Percentiles rank a stretch among this genome's conserved stretches.
phyloP scores from a whole-genome alignment of 352 stramenopile species.

The Phytophthora kernoviae region DNA sequence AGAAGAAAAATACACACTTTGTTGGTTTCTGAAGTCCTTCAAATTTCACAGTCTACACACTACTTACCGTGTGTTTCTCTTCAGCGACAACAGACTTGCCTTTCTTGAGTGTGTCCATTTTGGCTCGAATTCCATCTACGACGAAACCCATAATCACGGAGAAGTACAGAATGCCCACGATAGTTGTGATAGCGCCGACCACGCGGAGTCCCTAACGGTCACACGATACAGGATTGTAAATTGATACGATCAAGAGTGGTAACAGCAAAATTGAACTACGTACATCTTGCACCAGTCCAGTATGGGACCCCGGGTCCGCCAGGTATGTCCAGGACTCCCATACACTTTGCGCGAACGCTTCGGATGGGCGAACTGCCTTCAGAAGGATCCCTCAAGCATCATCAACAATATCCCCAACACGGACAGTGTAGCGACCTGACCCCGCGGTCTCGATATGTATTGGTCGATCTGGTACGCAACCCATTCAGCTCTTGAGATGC shows the following conservation, averaged over 20 bases:
- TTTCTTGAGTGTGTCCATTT: slow-evolving; percentile 90
- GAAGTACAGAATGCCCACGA: slow-evolving; percentile 86
- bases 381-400: slow-evolving; percentile 43
- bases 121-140: slow-evolving; percentile 84
- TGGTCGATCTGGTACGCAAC: slow-evolving; percentile 52
- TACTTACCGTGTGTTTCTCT: slow-evolving; percentile 71
- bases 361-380: slow-evolving; percentile 33
- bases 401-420: slow-evolving; percentile 48
- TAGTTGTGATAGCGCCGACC: slow-evolving; percentile 60
- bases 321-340: slow-evolving; percentile 70
- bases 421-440: slow-evolving; percentile 52
- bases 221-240: not conserved
- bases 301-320: slow-evolving; percentile 56
- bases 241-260: slow-evolving; percentile 1
- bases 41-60: not conserved
- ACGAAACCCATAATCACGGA: slow-evolving; percentile 92
- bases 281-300: slow-evolving; percentile 32
- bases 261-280: slow-evolving; percentile 4
- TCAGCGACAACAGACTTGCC: slow-evolving; percentile 85
- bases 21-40: no score
- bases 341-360: slow-evolving; percentile 39
- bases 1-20: not conserved
- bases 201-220: slow-evolving; percentile 47
- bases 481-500: slow-evolving; percentile 39
- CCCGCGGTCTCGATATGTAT: slow-evolving; percentile 61